Conservation (phyloP, 2,329 filamentous ascomycete genomes). For the Ceratocystis papillata region DNA sequence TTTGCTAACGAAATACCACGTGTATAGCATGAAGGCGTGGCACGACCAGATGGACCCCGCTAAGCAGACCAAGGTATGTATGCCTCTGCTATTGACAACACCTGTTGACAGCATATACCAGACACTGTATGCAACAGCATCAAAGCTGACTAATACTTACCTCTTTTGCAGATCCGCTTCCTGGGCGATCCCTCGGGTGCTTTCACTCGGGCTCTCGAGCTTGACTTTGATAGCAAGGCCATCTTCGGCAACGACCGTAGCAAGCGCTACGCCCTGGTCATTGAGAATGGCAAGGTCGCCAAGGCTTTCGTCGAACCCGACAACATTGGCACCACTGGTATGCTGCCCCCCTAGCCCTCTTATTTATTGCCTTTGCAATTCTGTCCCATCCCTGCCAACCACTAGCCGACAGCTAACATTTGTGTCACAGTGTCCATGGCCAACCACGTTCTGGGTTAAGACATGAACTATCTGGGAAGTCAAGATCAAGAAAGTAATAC, state of each 20-base stretch:
- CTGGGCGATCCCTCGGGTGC: conserved; percentile 67
- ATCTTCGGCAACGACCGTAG: conserved; percentile 74
- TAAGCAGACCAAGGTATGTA: conserved; percentile 62
- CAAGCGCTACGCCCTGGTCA: conserved; percentile 77
- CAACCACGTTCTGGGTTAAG: conserved; percentile 39
- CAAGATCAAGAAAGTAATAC: background rate
- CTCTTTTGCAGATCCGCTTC: conserved; percentile 62
- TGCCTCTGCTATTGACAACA: background rate
- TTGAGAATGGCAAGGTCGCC: conserved; percentile 77
- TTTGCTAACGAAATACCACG: background rate
- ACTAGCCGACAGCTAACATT: background rate
- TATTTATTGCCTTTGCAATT: background rate
- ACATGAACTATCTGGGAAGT: background rate
- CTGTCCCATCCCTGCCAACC: background rate
- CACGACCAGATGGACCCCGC: conserved; percentile 63
- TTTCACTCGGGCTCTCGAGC: conserved; percentile 74
- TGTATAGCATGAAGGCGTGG: conserved; percentile 77
- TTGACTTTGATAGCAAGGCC: conserved; percentile 66
- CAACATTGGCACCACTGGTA: conserved; percentile 71
- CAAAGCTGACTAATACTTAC: background rate
- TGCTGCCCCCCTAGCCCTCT: conserved; percentile 27
- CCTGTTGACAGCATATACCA: background rate
- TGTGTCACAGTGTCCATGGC: conserved; percentile 39
- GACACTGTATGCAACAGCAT: background rate
- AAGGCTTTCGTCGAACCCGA: conserved; percentile 76